Evolutionary conservation across 331 rosid species (phyloP).

Genomic region (Saraca asoca): DNA sequence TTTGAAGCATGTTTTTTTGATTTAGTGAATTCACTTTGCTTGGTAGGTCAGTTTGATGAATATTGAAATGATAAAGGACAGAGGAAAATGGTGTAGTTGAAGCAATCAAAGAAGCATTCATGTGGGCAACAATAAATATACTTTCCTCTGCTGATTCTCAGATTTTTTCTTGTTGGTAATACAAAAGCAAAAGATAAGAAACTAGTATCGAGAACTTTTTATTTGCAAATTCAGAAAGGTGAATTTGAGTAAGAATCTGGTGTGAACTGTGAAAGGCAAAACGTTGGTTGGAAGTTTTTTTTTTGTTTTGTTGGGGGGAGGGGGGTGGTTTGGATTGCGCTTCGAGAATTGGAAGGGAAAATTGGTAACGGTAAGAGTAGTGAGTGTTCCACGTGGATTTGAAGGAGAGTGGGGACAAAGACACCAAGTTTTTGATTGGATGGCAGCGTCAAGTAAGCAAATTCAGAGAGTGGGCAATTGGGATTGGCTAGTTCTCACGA

Average conservation of each 20-base stretch:
- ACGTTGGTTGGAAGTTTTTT: too few relatives aligned
- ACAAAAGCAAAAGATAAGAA: too few relatives aligned
- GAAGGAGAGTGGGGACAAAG: too few relatives aligned
- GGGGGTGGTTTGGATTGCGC: not conserved
- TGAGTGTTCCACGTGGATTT: not conserved
- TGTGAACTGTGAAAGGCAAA: not conserved
- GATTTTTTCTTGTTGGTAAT: too few relatives aligned
- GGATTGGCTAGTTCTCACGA: too few relatives aligned
- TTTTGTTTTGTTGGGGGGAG: too few relatives aligned
- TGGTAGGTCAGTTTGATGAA: constrained; percentile 66
- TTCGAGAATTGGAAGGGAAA: not conserved
- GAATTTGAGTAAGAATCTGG: not conserved
- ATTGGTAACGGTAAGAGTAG: constrained; percentile 28
- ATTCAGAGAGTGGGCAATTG: too few relatives aligned
- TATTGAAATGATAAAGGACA: constrained; percentile 30
- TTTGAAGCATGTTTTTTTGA: constrained; percentile 6
- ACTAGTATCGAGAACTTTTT: too few relatives aligned
- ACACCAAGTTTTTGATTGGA: constrained; percentile 12
- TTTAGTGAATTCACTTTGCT: constrained; percentile 45
- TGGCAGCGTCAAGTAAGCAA: not conserved
- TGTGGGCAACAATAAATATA: too few relatives aligned
- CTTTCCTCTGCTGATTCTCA: too few relatives aligned
- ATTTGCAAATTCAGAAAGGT: not conserved
- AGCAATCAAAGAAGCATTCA: too few relatives aligned
- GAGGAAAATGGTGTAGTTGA: constrained; percentile 50